These are phyloP conservation scores for Funneliformis mosseae DNA, from an alignment of 192 early-diverging fungal genomes.

Conservation along the genomic window DNA sequence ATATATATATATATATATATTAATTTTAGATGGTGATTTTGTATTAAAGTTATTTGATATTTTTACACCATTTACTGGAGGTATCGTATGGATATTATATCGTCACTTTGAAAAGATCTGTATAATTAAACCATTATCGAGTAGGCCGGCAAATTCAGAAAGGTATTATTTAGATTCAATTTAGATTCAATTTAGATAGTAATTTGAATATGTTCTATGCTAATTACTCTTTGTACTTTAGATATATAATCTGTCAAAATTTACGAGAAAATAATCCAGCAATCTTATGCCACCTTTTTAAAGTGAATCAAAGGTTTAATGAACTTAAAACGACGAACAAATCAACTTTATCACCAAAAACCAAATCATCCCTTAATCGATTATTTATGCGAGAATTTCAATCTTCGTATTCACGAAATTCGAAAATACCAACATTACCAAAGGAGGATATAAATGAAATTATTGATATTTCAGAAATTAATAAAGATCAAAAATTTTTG, in stretches of 20 bases:
- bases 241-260: constrained; percentile 59
- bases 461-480: background rate
- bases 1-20: too few relatives aligned
- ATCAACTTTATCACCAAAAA: background rate
- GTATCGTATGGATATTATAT: constrained; percentile 70
- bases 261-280: constrained; percentile 42
- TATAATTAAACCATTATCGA: constrained; percentile 70
- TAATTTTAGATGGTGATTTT: constrained; percentile 59
- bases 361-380: background rate
- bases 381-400: background rate
- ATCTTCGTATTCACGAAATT: background rate
- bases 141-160: constrained; percentile 75
- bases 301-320: constrained; percentile 48
- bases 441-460: background rate
- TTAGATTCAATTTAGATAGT: background rate
- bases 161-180: constrained; percentile 38
- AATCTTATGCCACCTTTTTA: constrained; percentile 50
- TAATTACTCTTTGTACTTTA: background rate
- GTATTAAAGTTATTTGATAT: constrained; percentile 79
- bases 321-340: constrained; percentile 37
- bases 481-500: background rate
- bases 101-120: constrained; percentile 64
- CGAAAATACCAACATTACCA: background rate
- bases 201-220: constrained; percentile 11
- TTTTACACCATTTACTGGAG: constrained; percentile 64